A percentile compares a stretch with the other conserved stretches of the same genome.
These are phyloP conservation scores for Echites panduratus DNA, from an alignment of 257 asterid species.

Conservation along the genomic window DNA sequence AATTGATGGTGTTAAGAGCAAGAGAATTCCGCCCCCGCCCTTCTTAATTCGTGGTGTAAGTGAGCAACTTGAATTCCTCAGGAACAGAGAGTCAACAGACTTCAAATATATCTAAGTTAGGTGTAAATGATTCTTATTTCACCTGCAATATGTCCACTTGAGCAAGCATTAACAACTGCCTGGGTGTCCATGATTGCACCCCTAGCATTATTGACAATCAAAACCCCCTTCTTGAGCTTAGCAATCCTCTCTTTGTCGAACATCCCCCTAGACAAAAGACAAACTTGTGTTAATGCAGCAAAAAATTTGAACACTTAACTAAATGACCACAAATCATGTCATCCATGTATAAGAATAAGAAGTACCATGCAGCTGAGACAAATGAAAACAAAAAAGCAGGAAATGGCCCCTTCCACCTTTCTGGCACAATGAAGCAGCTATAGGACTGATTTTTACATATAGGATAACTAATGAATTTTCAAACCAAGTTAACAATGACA, in stretches of 20 bases:
- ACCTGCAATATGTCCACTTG: constrained; percentile 97
- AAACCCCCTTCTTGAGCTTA: constrained; percentile 85
- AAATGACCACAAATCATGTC: background rate
- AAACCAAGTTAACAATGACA: background rate
- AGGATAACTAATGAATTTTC: too few species aligned
- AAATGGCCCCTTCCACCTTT: background rate
- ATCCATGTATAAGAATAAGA: background rate
- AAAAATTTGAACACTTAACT: background rate
- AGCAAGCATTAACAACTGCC: constrained; percentile 93
- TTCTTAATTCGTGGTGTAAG: background rate
- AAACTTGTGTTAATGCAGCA: background rate
- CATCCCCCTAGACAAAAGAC: constrained; percentile 54
- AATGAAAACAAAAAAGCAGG: background rate
- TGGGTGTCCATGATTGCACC: constrained; percentile 99
- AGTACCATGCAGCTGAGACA: too few species aligned
- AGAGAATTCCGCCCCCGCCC: background rate
- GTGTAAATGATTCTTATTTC: constrained; percentile 5
- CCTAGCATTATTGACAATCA: constrained; percentile 92
- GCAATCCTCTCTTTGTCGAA: constrained; percentile 79
- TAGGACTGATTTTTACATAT: background rate
- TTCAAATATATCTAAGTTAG: background rate
- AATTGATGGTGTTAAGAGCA: background rate
- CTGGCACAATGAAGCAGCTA: background rate
- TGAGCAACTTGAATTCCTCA: background rate
- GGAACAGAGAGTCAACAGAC: background rate